A percentile compares a stretch with the other conserved stretches of the same genome.
These are phyloP conservation scores for Eimeria mitis DNA, from an alignment of 169 alveolate species.

Conservation along the genomic window DNA sequence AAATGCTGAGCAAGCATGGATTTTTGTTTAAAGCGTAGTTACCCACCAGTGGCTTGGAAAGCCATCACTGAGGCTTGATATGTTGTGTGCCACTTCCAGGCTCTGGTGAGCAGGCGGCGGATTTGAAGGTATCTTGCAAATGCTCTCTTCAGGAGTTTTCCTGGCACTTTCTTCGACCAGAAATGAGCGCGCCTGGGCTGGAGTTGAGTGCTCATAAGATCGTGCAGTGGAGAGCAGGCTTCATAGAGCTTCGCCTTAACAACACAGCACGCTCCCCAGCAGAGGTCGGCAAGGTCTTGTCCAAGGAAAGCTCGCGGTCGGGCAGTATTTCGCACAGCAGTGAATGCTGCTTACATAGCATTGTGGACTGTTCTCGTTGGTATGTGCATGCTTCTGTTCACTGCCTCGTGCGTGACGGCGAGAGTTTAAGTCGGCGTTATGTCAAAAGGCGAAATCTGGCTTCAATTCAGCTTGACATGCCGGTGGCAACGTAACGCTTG, in stretches of 20 bases:
- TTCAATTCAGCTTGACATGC: neutral
- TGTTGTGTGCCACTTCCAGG: too few relatives aligned
- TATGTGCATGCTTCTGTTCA: neutral
- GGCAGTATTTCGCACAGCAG: neutral
- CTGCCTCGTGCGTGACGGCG: neutral
- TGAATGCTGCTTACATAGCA: neutral
- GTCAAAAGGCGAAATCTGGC: neutral
- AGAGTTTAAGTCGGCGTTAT: neutral
- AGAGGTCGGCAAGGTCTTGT: neutral
- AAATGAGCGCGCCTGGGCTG: neutral
- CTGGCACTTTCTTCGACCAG: too few relatives aligned
- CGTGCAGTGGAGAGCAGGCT: neutral
- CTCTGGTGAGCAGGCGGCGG: too few relatives aligned
- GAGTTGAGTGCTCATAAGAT: neutral
- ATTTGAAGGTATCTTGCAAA: neutral
- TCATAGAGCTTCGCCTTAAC: neutral
- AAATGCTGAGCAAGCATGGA: neutral
- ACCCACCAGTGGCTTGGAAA: neutral
- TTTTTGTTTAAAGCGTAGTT: too few relatives aligned
- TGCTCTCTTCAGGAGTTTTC: neutral
- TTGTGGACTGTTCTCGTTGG: neutral
- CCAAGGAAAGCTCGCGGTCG: neutral
- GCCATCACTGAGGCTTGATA: neutral
- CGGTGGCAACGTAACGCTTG: neutral
- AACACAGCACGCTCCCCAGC: neutral